Conservation (phyloP, 2,329 filamentous ascomycete genomes). For the Knoxdaviesia proteae region DNA sequence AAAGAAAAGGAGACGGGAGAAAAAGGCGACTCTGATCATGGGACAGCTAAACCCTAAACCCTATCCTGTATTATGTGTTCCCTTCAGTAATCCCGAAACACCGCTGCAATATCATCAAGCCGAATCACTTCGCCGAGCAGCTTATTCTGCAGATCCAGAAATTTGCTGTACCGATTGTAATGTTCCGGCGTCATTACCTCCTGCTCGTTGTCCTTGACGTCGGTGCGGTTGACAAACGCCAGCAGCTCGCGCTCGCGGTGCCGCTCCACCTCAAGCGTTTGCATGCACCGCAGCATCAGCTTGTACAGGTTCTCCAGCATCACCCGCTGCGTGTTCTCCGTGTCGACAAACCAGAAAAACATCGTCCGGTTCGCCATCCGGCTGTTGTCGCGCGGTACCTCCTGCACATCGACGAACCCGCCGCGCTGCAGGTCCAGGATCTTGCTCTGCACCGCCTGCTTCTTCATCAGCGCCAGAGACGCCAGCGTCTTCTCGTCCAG, state of each 20-base stretch:
- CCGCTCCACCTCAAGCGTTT: conserved; percentile 60
- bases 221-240: conserved; percentile 62
- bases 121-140: conserved; percentile 60
- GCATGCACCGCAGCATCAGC: conserved; percentile 65
- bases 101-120: conserved; percentile 66
- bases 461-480: conserved; percentile 61
- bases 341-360: conserved; percentile 83
- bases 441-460: conserved; percentile 65
- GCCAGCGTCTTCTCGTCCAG: conserved; percentile 85
- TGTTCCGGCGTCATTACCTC: conserved; percentile 59
- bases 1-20: no score
- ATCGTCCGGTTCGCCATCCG: conserved; percentile 66
- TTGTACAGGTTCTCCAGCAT: conserved; percentile 74
- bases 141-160: conserved; percentile 47
- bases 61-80: no score
- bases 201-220: conserved; percentile 69
- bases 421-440: conserved; percentile 71
- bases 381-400: conserved; percentile 74
- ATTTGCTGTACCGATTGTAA: conserved; percentile 37
- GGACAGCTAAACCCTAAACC: no score
- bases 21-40: no score
- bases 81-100: conserved; percentile 55
- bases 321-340: conserved; percentile 45
- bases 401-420: conserved; percentile 78
- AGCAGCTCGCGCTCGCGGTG: conserved; percentile 52